Conservation (phyloP, 495 filamentous ascomycete species). For the Aspergillus incahuasiensis region DNA sequence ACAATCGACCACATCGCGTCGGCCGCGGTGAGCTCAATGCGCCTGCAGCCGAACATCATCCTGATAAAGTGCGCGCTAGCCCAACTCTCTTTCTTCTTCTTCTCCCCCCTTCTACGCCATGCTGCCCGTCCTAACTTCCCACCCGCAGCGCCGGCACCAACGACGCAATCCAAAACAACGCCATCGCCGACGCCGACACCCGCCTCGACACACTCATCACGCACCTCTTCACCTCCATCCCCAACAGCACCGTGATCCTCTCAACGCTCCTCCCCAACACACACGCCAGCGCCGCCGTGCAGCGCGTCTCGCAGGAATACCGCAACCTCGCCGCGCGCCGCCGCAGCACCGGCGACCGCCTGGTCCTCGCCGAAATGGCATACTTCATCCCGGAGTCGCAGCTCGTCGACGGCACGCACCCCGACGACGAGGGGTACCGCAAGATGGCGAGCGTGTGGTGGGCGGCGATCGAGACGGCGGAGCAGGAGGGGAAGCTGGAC, state of each 20-base stretch:
- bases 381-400: constrained; percentile 29
- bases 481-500: constrained; percentile 19
- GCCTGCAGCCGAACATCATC: constrained; percentile 45
- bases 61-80: constrained; percentile 41
- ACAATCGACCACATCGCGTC: constrained; percentile 41
- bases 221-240: constrained; percentile 33
- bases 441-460: constrained; percentile 53
- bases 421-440: constrained; percentile 44
- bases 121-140: not conserved
- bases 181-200: constrained; percentile 23
- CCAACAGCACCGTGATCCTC: constrained; percentile 42
- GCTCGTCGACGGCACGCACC: constrained; percentile 46
- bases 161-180: constrained; percentile 36
- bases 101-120: not conserved
- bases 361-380: constrained; percentile 49
- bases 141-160: constrained; percentile 43
- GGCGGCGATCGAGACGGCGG: constrained; percentile 32
- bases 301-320: constrained; percentile 37
- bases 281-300: constrained; percentile 12
- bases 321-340: constrained; percentile 27
- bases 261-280: constrained; percentile 45
- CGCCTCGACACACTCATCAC: constrained; percentile 32
- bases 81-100: no score
- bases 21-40: constrained; percentile 27
- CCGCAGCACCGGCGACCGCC: constrained; percentile 20